Evolutionary conservation across 331 rosid species (phyloP), one percentile per base, ranked within the genome.

Genomic region (Rhamnella rubrinervis): DNA sequence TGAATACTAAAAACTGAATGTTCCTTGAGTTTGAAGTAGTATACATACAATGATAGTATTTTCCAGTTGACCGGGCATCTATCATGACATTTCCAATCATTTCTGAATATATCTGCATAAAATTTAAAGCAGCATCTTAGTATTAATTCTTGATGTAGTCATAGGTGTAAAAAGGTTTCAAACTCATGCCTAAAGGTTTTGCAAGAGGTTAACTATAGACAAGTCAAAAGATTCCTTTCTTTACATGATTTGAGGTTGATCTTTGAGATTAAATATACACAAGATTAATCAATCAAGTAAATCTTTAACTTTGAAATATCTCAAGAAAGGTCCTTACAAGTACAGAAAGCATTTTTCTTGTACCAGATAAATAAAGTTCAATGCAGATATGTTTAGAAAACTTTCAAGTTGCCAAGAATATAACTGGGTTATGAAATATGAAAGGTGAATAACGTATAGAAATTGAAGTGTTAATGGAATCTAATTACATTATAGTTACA

Each of bases 51-150:
- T 91, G 99, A 78, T 91, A 95, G 80, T 95, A 91, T 82, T 95
- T 95, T 84, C 99, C 99, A 18, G 97, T 95, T 75, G 99, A 95
- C 59, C 96, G 88, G 28, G 99, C 99, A 89, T 95, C 99, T 28
- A 84, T 78, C 97, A 95, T 95, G 78, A 95, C 96, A 84, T 91
- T 91, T 75, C 99, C 99, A 75, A 95, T 95, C 99, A 91, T 91
- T 87, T 95, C 97, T 19, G 99, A 78, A 63, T 95, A 95, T 81
- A 95, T 91, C 99, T 95, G 91, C 78, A 80, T 71, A 50, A 59
- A 23, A 13, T 17, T 55, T 67, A 66, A 71, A 71, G 21, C 20
- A 68, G 55, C 21, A 37, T 31, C 44, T 61, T 28, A 68, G 3
- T 25, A 68, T 15, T 25, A 47, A 52, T 66, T 66, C 18, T 46